Evolutionary conservation across 306 rosid species (phyloP).

Genomic region (Malus sylvestris): DNA sequence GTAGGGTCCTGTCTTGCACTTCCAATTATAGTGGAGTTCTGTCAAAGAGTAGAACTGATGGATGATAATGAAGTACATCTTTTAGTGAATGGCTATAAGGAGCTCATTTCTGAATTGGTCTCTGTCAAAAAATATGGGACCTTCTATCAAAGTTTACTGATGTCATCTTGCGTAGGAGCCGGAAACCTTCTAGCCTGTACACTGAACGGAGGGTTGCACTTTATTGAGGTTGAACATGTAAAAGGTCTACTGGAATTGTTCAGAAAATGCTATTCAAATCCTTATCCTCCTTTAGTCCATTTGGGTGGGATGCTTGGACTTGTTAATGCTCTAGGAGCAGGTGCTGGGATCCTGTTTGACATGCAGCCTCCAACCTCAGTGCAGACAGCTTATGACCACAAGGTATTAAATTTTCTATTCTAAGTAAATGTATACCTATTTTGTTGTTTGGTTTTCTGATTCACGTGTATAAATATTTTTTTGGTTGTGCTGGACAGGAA

Average conservation of each 20-base stretch:
- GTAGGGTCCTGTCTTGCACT: slow-evolving; percentile 89
- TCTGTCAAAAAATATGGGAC: slow-evolving; percentile 46
- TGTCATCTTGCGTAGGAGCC: slow-evolving; percentile 89
- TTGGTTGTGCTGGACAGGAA: slow-evolving; percentile 40
- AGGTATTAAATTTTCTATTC: slow-evolving; percentile 37
- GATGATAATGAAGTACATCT: slow-evolving; percentile 49
- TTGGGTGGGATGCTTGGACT: slow-evolving; percentile 92
- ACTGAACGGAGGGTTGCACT: slow-evolving; percentile 64
- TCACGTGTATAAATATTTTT: slow-evolving; percentile 14
- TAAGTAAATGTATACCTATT: neutral
- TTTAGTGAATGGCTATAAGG: slow-evolving; percentile 50
- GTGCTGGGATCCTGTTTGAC: slow-evolving; percentile 56
- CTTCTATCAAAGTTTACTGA: slow-evolving; percentile 60
- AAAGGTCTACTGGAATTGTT: slow-evolving; percentile 63
- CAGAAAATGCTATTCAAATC: slow-evolving; percentile 67
- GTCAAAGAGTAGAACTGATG: slow-evolving; percentile 77
- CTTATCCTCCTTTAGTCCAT: slow-evolving; percentile 62
- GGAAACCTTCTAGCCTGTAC: slow-evolving; percentile 63
- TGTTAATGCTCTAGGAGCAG: slow-evolving; percentile 75
- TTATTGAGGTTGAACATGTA: slow-evolving; percentile 51
- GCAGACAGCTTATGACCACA: slow-evolving; percentile 34
- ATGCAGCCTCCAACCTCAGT: slow-evolving; percentile 36
- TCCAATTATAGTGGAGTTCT: slow-evolving; percentile 64
- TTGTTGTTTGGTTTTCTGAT: neutral
- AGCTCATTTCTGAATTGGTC: slow-evolving; percentile 63